Conservation (phyloP, 2,329 filamentous ascomycete species). For the Trichoderma arundinaceum region DNA sequence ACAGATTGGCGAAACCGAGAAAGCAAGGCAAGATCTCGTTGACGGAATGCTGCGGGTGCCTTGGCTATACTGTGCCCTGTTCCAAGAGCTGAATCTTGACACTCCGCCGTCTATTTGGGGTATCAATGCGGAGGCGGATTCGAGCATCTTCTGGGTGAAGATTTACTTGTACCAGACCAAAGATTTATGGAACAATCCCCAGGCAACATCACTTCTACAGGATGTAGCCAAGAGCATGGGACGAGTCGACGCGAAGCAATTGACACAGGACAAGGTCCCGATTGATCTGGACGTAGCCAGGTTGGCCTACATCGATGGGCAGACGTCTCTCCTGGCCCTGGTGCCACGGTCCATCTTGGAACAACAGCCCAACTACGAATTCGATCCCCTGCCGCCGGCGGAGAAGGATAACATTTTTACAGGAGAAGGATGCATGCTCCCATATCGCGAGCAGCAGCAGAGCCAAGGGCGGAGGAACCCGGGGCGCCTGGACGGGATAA, state of each 20-base stretch:
- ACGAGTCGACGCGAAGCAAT: constrained; percentile 49
- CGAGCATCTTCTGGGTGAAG: constrained; percentile 70
- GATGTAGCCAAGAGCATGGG: constrained; percentile 66
- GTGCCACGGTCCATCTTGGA: constrained; percentile 70
- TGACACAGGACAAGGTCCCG: constrained; percentile 49
- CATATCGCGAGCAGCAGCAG: constrained; percentile 46
- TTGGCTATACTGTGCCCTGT: constrained; percentile 83
- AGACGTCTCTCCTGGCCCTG: constrained; percentile 70
- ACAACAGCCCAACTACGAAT: constrained; percentile 71
- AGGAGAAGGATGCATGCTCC: constrained; percentile 48
- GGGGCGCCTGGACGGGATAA: constrained; percentile 34
- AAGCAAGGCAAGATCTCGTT: constrained; percentile 68
- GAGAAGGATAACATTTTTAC: constrained; percentile 60
- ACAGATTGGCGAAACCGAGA: constrained; percentile 68
- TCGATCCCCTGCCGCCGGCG: constrained; percentile 80
- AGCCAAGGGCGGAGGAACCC: constrained; percentile 32
- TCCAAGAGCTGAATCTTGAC: constrained; percentile 79
- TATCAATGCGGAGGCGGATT: constrained; percentile 65
- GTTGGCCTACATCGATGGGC: constrained; percentile 79
- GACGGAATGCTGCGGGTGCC: constrained; percentile 75
- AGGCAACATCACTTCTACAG: constrained; percentile 70
- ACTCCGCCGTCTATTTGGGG: constrained; percentile 85
- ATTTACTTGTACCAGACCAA: constrained; percentile 79
- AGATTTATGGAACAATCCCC: constrained; percentile 83
- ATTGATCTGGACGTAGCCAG: constrained; percentile 64